phyloP scores from a whole-genome alignment of 768 basidiomycete species.

The Suillus fuscotomentosus region DNA sequence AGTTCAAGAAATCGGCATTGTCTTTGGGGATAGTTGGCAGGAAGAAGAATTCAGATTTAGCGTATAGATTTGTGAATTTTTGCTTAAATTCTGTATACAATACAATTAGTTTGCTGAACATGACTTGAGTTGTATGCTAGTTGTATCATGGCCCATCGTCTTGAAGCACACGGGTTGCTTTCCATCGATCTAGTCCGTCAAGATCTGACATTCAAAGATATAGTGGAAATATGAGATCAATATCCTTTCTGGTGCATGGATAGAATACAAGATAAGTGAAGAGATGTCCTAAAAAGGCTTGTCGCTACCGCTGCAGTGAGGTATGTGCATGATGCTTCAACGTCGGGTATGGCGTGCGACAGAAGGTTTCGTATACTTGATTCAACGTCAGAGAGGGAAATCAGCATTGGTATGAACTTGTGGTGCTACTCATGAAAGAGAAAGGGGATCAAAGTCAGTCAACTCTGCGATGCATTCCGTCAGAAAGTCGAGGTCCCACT shows the following conservation, averaged over 20 bases:
- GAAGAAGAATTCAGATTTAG: conserved; percentile 30
- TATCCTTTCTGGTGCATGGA: background rate
- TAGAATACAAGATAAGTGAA: background rate
- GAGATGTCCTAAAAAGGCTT: background rate
- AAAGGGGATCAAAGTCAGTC: background rate
- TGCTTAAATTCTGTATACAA: background rate
- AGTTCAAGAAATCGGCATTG: conserved; percentile 26
- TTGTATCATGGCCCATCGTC: background rate
- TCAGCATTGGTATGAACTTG: background rate
- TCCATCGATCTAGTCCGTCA: background rate
- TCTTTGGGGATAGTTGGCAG: conserved; percentile 26
- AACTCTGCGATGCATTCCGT: background rate
- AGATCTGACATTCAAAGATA: background rate
- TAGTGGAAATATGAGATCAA: background rate
- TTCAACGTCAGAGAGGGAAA: background rate
- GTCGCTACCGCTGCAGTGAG: background rate
- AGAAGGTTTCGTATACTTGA: background rate
- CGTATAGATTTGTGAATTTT: conserved; percentile 14
- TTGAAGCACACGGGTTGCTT: background rate
- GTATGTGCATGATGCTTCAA: background rate
- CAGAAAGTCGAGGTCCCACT: conserved; percentile 26
- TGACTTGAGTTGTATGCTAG: background rate
- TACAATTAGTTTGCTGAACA: background rate
- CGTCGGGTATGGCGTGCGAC: background rate
- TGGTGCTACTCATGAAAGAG: background rate